phyloP scores from a whole-genome alignment of 1,139 yeast genomes.

The Debaryomycetaceae sp. region DNA sequence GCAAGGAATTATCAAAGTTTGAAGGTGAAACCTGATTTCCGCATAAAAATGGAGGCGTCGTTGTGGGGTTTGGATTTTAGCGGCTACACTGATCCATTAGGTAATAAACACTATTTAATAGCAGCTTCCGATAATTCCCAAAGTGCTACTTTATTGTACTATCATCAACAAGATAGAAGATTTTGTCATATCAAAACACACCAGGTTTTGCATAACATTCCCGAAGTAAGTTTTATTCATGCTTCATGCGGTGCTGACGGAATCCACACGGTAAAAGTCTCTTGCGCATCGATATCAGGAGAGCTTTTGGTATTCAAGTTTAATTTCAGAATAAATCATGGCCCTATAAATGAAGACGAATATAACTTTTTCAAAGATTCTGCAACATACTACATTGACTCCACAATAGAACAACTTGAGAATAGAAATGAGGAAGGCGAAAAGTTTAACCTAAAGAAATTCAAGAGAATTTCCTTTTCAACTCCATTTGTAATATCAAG shows the following conservation, averaged over 20 bases:
- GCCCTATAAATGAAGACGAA: constrained; percentile 25
- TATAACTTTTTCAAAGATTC: constrained; percentile 11
- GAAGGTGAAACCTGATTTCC: constrained; percentile 32
- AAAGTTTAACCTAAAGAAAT: constrained; percentile 10
- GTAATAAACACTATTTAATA: constrained; percentile 32
- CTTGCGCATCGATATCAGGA: constrained; percentile 49
- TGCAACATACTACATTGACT: constrained; percentile 24
- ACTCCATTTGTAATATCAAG: constrained; percentile 24
- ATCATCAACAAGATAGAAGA: constrained; percentile 20
- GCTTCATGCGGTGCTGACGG: constrained; percentile 13
- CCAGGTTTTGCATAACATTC: constrained; percentile 54
- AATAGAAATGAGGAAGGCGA: constrained; percentile 10
- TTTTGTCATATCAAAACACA: constrained; percentile 38
- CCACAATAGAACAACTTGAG: constrained; percentile 25
- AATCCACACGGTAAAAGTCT: constrained; percentile 19
- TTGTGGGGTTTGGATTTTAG: constrained; percentile 63
- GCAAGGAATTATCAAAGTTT: constrained; percentile 10
- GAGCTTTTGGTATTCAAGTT: constrained; percentile 44
- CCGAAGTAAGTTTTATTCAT: constrained; percentile 47
- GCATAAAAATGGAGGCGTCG: constrained; percentile 42
- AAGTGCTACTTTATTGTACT: constrained; percentile 39
- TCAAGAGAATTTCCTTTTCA: constrained; percentile 20
- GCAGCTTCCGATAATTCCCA: constrained; percentile 60
- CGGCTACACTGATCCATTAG: constrained; percentile 17
- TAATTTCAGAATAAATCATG: constrained; percentile 19